phyloP scores from a whole-genome alignment of 208 protist genomes.

The Porcisia hertigi region DNA sequence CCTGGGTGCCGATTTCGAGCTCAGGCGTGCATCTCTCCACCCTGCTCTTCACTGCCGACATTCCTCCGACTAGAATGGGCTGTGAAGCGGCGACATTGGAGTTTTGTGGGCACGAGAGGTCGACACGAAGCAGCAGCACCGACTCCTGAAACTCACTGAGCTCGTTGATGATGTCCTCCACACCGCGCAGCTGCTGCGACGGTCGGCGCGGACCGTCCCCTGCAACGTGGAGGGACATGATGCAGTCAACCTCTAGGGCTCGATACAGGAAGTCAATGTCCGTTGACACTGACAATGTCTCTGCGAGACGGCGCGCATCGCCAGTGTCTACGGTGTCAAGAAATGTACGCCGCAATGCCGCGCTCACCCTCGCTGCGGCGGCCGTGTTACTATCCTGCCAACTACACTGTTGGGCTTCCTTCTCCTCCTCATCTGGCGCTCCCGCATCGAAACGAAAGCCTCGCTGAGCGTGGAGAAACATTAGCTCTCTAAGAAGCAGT shows the following conservation, averaged over 20 bases:
- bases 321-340: constrained; percentile 33
- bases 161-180: constrained; percentile 54
- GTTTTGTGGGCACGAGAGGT: constrained; percentile 13
- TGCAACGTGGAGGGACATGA: constrained; percentile 32
- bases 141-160: constrained; percentile 56
- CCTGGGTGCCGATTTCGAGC: constrained; percentile 39
- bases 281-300: constrained; percentile 33
- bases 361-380: constrained; percentile 14
- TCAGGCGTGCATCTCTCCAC: constrained; percentile 12
- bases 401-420: neutral
- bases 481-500: constrained; percentile 30
- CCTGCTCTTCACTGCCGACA: constrained; percentile 35
- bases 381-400: constrained; percentile 1
- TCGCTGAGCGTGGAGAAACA: constrained; percentile 15
- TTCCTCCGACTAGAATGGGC: constrained; percentile 16
- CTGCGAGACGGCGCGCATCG: constrained; percentile 26
- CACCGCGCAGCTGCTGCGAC: constrained; percentile 17
- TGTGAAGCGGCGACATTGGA: neutral
- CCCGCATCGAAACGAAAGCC: neutral
- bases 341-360: constrained; percentile 15
- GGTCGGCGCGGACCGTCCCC: constrained; percentile 18
- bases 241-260: constrained; percentile 29
- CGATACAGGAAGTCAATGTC: constrained; percentile 31
- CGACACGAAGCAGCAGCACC: constrained; percentile 30
- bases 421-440: neutral